Evolutionary conservation across 106 monocot species (phyloP), one percentile per base, ranked within the genome.

Genomic region (Apostasia shenzhenica): DNA sequence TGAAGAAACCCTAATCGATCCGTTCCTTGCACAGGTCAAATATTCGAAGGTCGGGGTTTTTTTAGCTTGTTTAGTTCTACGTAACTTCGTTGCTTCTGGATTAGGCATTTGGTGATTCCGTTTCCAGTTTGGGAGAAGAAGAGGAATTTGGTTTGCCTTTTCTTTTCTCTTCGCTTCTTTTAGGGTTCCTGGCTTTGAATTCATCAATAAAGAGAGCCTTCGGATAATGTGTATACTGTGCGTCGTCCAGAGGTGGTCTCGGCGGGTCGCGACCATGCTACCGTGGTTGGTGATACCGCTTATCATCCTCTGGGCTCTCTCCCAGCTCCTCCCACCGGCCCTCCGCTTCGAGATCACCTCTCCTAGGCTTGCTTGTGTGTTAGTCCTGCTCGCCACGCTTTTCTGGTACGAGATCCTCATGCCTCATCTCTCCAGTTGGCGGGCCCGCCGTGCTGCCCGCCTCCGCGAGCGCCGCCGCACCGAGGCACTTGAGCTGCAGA

Each of bases 201-300:
- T 8, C 37, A 11, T 48, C 66, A 53, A 59, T 5, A 2, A 8
- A 39, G 66, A 14, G 74, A 57, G 65, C 66, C 67, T 58, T n/a
- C 46, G 40, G 63, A 79, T 76, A 86, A 88, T 88, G 88, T 88
- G 83, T 62, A 81, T 88, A 78, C 78, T 88, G 57, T 88, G 88
- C 72, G 81, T 81, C 7, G 72, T 81, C 10, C 83, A 88, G 67
- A 60, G 73, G 61, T 78, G 81, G 72, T 83, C 83, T 42, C 78
- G 78, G 10, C 67, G 69, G 68, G 73, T 80, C 49, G 75, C 72
- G 70, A 76, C 83, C 70, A 83, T 83, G 88, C 74, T 88, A n/a
- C 84, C 84, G 10, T 84, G 88, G 88, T 71, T 88, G 40, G 88
- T 84, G 69, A 71, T 88, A 42, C 71, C 81, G 0, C 74, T 88